Conservation (phyloP, 83 land plant genomes). For the Picea engelmannii region DNA sequence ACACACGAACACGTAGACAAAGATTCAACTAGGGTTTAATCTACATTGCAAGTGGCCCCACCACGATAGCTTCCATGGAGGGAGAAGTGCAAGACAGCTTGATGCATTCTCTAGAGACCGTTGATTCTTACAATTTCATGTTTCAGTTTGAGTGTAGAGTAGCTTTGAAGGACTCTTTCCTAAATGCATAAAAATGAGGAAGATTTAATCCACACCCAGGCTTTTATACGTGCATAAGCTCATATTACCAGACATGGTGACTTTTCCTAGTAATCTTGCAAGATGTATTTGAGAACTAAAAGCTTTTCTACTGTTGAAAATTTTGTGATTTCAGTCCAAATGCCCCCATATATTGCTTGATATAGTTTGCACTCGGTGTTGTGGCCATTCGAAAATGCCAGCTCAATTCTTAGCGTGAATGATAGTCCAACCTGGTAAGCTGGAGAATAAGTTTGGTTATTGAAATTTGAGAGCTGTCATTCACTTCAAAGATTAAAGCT, state of each 20-base stretch:
- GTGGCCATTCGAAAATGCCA: neutral
- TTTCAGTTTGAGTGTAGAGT: neutral
- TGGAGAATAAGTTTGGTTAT: no score
- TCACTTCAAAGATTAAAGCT: no score
- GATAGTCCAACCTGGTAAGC: no score
- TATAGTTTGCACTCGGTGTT: conserved; percentile 1
- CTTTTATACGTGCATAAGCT: neutral
- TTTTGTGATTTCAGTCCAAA: neutral
- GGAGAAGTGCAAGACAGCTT: neutral
- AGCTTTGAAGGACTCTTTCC: neutral
- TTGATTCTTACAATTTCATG: neutral
- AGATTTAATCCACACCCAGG: neutral
- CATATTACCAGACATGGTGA: neutral
- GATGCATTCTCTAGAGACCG: neutral
- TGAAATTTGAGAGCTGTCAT: no score
- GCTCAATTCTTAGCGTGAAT: no score
- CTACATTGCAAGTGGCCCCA: neutral
- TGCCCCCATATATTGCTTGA: neutral
- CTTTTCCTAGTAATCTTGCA: neutral
- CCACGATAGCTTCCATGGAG: neutral
- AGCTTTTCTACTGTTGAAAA: neutral
- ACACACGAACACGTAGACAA: neutral
- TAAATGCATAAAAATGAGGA: neutral
- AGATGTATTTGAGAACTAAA: neutral
- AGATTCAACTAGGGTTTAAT: neutral